Evolutionary conservation across 495 filamentous ascomycete species (phyloP), one percentile per base, ranked within the genome.

Genomic region (Penicillium coffeae): DNA sequence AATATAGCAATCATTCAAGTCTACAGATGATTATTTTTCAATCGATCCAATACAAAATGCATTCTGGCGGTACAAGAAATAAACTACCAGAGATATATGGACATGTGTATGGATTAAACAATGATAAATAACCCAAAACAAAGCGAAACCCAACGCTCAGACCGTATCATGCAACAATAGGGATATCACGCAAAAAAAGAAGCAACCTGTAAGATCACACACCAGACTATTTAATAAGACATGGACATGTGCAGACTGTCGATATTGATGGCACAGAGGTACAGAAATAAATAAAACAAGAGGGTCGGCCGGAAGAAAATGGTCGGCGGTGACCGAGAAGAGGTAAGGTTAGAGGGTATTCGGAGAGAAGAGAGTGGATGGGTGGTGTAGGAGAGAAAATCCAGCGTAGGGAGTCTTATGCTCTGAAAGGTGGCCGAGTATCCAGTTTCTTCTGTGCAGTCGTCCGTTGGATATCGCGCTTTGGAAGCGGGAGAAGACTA

Each of bases 401-500:
- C 41, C n/a, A n/a, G n/a, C n/a, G n/a, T n/a, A n/a, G n/a, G n/a
- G n/a, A n/a, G n/a, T n/a, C n/a, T n/a, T n/a, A 55, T 50, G 53
- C 63, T 47, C 72, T 55, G 68, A 69, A 75, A 3, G 45, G 66
- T n/a, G 72, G 72, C 18, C 70, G 69, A 3, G 64, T 48, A 20
- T 64, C 61, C 18, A 68, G 41, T 45, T 63, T 70, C 32, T 56
- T 62, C 14, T 63, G 58, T 16, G 52, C 56, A 16, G 63, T 27
- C 6, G 62, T 44, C 25, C 67, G 64, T 21, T 63, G 59, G 1
- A 66, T 70, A 36, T 35, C 38, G 19, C 62, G 63, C 45, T 62
- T 73, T 2, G 69, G 70, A 38, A 75, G 27, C 15, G 76, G 76
- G 13, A 79, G 60, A 38, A 79, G 58, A 60, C 77, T 80, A 36